Evolutionary conservation across 139 green algal genomes (phyloP).

Genomic region (Chlamydomonas sp.): DNA sequence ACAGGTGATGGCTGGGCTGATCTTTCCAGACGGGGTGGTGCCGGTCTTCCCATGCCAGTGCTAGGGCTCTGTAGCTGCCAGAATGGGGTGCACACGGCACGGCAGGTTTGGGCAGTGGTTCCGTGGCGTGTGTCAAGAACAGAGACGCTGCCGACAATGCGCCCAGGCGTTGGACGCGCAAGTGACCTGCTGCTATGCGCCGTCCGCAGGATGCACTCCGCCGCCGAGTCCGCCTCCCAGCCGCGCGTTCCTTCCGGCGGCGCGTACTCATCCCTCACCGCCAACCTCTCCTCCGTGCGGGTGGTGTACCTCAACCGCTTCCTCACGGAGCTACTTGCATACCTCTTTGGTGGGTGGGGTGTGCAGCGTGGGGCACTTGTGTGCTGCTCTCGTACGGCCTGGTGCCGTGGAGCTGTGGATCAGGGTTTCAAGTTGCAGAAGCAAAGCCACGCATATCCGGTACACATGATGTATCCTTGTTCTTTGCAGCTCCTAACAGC

Average conservation of each 20-base stretch:
- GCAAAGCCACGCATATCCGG: too few species aligned
- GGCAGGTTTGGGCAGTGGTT: too few species aligned
- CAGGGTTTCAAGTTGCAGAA: too few species aligned
- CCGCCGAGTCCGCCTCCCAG: conserved; percentile 44
- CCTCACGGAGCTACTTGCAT: conserved; percentile 72
- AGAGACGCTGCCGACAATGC: too few species aligned
- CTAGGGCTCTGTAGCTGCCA: too few species aligned
- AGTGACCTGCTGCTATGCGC: not conserved
- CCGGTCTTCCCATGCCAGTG: not conserved
- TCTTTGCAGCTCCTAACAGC: not conserved
- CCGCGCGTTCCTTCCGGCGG: conserved; percentile 66
- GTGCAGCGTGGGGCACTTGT: not conserved
- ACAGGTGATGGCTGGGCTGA: conserved; percentile 37
- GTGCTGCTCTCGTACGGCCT: not conserved
- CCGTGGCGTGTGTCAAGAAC: too few species aligned
- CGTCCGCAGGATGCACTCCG: conserved; percentile 51
- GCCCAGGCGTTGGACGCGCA: too few species aligned
- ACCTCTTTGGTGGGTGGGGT: conserved; percentile 57
- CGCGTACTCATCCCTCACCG: conserved; percentile 72
- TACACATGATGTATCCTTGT: too few species aligned
- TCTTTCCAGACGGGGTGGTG: not conserved
- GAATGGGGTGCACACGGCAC: too few species aligned
- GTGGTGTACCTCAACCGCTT: conserved; percentile 93
- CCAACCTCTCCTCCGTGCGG: conserved; percentile 76
- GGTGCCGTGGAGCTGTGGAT: too few species aligned